Evolutionary conservation across 2,329 filamentous ascomycete genomes (phyloP), one percentile per base, ranked within the genome.

Genomic region (Coleophoma crateriformis): DNA sequence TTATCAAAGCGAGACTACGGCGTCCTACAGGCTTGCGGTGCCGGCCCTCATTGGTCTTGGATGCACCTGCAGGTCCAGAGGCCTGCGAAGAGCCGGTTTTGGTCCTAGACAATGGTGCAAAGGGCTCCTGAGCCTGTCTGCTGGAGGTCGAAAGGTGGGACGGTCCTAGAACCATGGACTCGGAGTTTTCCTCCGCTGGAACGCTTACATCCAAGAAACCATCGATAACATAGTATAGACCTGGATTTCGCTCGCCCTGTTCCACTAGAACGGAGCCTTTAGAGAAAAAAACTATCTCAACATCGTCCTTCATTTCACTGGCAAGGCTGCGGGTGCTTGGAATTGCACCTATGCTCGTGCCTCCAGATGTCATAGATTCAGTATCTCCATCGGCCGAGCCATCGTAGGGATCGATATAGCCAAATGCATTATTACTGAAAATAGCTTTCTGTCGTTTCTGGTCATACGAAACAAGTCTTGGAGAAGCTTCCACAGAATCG

Each of bases 201-300:
- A 95, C 85, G 53, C 90, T 90, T 40, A 97, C 91, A 61, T 99
- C 94, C 34, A 99, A 72, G 61, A 99, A 99, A 0, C 94, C 94
- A 65, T 99, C 94, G 45, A 99, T 87, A 3, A 99, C 92, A 68
- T 99, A 99, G 70, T 99, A 99, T 1, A 99, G 68, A 0, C 94
- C 94, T 0, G 94, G 94, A 59, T 95, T 96, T n/a, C 94, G 81
- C 66, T 99, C 94, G 10, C 94, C 92, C 70, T 97, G 91, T 63
- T 99, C 94, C 0, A 99, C 91, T 14, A 99, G 77, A 1, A 99
- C 87, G 2, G 94, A 92, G 2, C 88, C 91, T 66, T 97, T 89
- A 0, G 91, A 92, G 57, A 99, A 99, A 71, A 88, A 97, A 6
- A 99, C 94, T 56, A 99, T 96, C 64, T 99, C 94, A 3, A 97